Evolutionary conservation across 768 basidiomycete species (phyloP).

Genomic region (Lactarius deliciosus): DNA sequence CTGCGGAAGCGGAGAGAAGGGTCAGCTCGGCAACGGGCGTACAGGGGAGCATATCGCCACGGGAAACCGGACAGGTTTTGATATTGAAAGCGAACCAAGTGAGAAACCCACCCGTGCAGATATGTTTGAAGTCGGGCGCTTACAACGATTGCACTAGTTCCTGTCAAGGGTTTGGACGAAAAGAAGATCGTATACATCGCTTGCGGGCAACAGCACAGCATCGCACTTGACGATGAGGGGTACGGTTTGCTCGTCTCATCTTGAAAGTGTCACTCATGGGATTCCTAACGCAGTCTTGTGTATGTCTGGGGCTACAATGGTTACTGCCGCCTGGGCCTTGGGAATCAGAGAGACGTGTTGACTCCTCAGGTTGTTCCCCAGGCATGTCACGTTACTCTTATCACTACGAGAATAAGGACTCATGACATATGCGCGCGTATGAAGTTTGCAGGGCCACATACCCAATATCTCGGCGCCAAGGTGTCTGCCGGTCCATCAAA

Average conservation of each 20-base stretch:
- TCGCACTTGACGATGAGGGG: conserved; percentile 81
- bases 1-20: conserved; percentile 89
- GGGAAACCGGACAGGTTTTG: conserved; percentile 81
- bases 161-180: conserved; percentile 71
- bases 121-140: conserved; percentile 25
- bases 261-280: background rate
- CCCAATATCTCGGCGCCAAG: conserved; percentile 55
- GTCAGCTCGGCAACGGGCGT: conserved; percentile 89
- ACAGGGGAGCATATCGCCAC: conserved; percentile 91
- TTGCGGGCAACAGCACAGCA: conserved; percentile 83
- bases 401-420: background rate
- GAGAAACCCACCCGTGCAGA: conserved; percentile 27
- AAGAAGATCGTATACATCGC: conserved; percentile 80
- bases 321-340: conserved; percentile 87
- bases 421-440: conserved; percentile 3
- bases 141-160: conserved; percentile 44
- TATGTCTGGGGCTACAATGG: conserved; percentile 90
- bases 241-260: conserved; percentile 34
- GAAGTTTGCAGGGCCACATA: conserved; percentile 74
- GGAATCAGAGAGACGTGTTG: conserved; percentile 78
- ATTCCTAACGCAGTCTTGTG: conserved; percentile 51
- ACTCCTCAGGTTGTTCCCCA: conserved; percentile 83
- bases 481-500: conserved; percentile 82
- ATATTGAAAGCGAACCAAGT: conserved; percentile 73
- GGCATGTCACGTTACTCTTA: conserved; percentile 39